A percentile compares a stretch with the other conserved stretches of the same genome.
Conservation (phyloP, 1,284 basidiomycete species). For the Gymnopus androsaceus region DNA sequence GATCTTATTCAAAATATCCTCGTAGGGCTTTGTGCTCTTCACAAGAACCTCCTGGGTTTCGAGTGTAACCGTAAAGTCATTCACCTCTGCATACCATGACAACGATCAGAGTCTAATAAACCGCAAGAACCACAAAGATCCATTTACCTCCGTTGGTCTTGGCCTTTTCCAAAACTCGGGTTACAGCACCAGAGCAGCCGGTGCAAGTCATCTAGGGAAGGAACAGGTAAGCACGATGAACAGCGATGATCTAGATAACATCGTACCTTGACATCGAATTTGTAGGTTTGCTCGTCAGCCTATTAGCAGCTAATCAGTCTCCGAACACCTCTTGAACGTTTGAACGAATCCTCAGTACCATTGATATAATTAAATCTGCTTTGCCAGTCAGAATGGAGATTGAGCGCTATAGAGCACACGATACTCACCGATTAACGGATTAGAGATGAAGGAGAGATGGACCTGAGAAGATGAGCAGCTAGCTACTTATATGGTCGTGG, state of each 20-base stretch:
- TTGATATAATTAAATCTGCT: neutral
- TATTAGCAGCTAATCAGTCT: neutral
- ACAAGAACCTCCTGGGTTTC: conserved; percentile 76
- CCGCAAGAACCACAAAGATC: no score
- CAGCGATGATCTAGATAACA: neutral
- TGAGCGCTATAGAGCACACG: neutral
- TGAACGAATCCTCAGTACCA: neutral
- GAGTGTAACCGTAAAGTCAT: conserved; percentile 61
- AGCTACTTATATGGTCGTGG: neutral
- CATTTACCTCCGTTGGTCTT: conserved; percentile 59
- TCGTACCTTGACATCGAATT: conserved; percentile 60
- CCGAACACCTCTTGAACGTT: neutral
- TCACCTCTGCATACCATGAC: conserved; percentile 44
- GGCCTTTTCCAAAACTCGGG: conserved; percentile 69
- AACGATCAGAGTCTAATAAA: neutral
- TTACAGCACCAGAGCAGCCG: conserved; percentile 82
- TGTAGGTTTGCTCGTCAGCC: conserved; percentile 48
- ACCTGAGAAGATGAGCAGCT: neutral
- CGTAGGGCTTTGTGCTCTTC: conserved; percentile 61
- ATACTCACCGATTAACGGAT: neutral
- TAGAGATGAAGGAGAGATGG: neutral
- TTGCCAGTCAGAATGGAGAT: neutral
- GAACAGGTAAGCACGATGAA: neutral
- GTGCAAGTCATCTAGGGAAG: conserved; percentile 72
- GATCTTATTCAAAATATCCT: conserved; percentile 71